phyloP scores from a whole-genome alignment of 78 protist species.

The Tieghemostelium lacteum region DNA sequence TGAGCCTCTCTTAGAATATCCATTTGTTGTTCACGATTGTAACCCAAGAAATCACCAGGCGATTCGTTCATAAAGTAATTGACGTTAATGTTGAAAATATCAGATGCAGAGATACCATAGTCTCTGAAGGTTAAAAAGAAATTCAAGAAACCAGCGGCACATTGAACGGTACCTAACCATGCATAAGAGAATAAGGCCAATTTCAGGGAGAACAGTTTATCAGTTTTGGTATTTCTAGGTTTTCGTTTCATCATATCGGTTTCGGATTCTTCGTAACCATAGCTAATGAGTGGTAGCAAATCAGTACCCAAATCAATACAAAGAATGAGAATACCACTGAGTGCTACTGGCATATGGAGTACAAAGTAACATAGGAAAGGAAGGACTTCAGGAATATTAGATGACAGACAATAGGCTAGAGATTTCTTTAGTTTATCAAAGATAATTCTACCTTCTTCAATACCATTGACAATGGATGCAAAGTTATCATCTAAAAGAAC shows the following conservation, averaged over 20 bases:
- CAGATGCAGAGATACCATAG: conserved; percentile 63
- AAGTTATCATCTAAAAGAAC: conserved; percentile 98
- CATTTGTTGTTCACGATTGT: background rate
- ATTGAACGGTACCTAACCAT: conserved; percentile 89
- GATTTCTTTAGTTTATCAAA: conserved; percentile 97
- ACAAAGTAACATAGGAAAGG: conserved; percentile 92
- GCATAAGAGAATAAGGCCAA: conserved; percentile 85
- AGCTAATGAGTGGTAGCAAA: conserved; percentile 94
- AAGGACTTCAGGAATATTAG: conserved; percentile 93
- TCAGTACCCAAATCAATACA: conserved; percentile 96
- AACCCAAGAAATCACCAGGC: background rate
- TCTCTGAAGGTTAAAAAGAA: conserved; percentile 76
- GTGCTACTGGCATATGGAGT: conserved; percentile 93
- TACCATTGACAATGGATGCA: conserved; percentile 95
- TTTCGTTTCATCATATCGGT: conserved; percentile 93
- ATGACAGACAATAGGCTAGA: conserved; percentile 93
- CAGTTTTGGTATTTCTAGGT: conserved; percentile 90
- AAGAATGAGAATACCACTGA: conserved; percentile 92
- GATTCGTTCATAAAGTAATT: conserved; percentile 9
- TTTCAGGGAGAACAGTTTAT: conserved; percentile 84
- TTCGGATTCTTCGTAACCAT: conserved; percentile 94
- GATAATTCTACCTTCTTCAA: conserved; percentile 95
- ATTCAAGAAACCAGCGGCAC: conserved; percentile 87
- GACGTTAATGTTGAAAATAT: conserved; percentile 6
- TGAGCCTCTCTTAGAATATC: conserved; percentile 78